Conservation (phyloP, 2,329 filamentous ascomycete genomes). For the Aspergillus awamori region DNA sequence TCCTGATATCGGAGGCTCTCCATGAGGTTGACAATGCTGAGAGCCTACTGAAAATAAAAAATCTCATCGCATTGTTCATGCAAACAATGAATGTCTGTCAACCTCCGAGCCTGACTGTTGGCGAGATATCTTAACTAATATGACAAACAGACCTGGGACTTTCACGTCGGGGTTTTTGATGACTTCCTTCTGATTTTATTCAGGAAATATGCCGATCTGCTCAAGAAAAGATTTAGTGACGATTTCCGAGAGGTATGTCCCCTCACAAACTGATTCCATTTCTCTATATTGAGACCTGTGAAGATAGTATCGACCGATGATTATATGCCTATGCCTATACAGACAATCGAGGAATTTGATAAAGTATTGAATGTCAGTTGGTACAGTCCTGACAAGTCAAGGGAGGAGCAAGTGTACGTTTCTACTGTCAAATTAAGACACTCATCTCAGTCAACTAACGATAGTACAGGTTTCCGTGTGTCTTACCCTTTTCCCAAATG, state of each 20-base stretch:
- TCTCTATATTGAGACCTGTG: slow-evolving; percentile 14
- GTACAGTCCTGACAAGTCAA: slow-evolving; percentile 82
- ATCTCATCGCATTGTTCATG: slow-evolving; percentile 88
- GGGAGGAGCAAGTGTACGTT: slow-evolving; percentile 72
- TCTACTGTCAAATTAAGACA: background rate
- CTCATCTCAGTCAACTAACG: background rate
- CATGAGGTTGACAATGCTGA: slow-evolving; percentile 84
- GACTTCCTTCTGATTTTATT: slow-evolving; percentile 86
- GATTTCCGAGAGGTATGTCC: slow-evolving; percentile 82
- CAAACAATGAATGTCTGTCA: slow-evolving; percentile 87
- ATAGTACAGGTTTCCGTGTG: slow-evolving; percentile 74
- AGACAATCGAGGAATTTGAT: slow-evolving; percentile 85
- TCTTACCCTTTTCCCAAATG: slow-evolving; percentile 98
- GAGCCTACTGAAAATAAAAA: slow-evolving; percentile 90
- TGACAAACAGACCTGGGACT: slow-evolving; percentile 73
- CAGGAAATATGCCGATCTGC: slow-evolving; percentile 86
- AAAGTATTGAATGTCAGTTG: slow-evolving; percentile 96
- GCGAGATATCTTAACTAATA: slow-evolving; percentile 10
- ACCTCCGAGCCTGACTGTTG: background rate
- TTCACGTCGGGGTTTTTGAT: slow-evolving; percentile 79
- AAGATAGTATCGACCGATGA: slow-evolving; percentile 84
- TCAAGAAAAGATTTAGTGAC: slow-evolving; percentile 89
- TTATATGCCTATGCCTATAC: slow-evolving; percentile 99
- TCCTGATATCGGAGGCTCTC: slow-evolving; percentile 77
- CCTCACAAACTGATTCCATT: background rate